Conservation (phyloP, 2,329 filamentous ascomycete species). For the Trichophyton mentagrophytes region DNA sequence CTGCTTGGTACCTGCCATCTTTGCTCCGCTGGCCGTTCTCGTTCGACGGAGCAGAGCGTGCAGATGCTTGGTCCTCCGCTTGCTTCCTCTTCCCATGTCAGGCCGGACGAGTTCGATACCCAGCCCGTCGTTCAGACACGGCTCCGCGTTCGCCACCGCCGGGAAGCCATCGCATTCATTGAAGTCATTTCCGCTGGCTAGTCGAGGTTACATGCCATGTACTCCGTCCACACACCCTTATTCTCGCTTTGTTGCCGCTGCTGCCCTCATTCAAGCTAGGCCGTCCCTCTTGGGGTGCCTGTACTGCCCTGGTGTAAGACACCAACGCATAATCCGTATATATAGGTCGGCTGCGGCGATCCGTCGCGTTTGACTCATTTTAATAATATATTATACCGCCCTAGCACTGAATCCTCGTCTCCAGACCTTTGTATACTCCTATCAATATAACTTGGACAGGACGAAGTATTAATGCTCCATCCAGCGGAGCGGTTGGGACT, state of each 20-base stretch:
- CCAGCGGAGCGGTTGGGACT: too few relatives aligned
- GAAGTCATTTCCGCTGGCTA: neutral
- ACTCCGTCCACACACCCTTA: neutral
- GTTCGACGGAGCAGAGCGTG: neutral
- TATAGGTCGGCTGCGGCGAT: neutral
- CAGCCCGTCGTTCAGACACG: neutral
- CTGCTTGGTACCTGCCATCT: neutral
- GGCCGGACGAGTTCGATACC: neutral
- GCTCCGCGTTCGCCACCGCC: neutral
- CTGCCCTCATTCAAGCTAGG: neutral
- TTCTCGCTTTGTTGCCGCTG: neutral
- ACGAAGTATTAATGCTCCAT: too few relatives aligned
- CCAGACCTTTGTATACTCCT: too few relatives aligned
- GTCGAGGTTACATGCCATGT: neutral
- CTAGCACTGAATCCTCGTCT: too few relatives aligned
- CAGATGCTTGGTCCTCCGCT: neutral
- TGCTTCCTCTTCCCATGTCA: neutral
- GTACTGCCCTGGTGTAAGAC: neutral
- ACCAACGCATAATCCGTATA: too few relatives aligned
- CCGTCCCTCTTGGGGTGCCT: neutral
- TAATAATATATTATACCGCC: too few relatives aligned
- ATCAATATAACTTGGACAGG: too few relatives aligned
- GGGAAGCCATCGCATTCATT: neutral
- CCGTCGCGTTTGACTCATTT: neutral
- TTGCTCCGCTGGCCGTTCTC: neutral